A percentile compares a stretch with the other conserved stretches of the same genome.
Evolutionary conservation across 345 rosid species (phyloP).

Genomic region (Aquilaria malaccensis): DNA sequence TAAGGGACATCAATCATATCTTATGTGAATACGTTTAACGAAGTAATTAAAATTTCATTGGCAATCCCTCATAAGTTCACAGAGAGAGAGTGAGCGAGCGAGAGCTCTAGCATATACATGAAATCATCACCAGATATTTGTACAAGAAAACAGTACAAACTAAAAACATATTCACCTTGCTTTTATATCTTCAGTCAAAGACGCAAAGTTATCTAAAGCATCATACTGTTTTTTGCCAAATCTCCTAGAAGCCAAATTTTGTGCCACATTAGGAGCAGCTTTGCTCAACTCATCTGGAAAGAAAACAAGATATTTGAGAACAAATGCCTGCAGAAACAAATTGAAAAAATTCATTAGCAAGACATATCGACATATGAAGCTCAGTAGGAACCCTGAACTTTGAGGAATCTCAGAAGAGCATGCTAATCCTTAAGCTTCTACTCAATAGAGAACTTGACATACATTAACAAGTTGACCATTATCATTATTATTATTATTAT

Average conservation of each 20-base stretch:
- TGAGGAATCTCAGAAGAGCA: too few species aligned
- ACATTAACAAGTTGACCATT: too few species aligned
- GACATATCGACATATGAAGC: neutral
- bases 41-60: too few species aligned
- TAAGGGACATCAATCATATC: too few species aligned
- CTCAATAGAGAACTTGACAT: too few species aligned
- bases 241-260: slow-evolving; percentile 37
- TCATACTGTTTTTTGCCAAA: slow-evolving; percentile 28
- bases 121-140: too few species aligned
- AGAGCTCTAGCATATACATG: too few species aligned
- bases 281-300: slow-evolving; percentile 56
- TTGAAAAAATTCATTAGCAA: slow-evolving; percentile 17
- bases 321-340: slow-evolving; percentile 72
- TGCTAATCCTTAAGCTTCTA: too few species aligned
- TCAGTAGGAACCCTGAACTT: slow-evolving; percentile 1
- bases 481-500: too few species aligned
- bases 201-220: slow-evolving; percentile 46
- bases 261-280: slow-evolving; percentile 26
- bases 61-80: too few species aligned
- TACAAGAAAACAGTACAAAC: neutral
- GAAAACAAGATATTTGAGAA: slow-evolving; percentile 90
- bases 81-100: too few species aligned
- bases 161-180: slow-evolving; percentile 48
- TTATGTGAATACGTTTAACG: too few species aligned
- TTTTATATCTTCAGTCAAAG: slow-evolving; percentile 61